These are phyloP conservation scores for Geosmithia putterillii DNA, from an alignment of 2,329 filamentous ascomycete species.

Conservation along the genomic window DNA sequence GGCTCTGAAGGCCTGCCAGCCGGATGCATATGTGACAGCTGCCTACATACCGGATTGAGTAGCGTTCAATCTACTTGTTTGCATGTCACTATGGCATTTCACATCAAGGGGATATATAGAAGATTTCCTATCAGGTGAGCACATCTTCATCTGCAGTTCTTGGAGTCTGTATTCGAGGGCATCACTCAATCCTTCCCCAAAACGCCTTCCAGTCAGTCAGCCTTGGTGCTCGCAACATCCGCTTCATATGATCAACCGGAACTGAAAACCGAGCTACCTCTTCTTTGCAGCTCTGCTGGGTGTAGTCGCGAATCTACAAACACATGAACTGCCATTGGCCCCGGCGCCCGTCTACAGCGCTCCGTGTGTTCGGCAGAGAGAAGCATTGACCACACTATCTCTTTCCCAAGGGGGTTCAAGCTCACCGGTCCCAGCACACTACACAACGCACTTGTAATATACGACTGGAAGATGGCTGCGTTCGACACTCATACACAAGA, in stretches of 20 bases:
- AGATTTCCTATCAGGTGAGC: background rate
- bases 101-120: background rate
- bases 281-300: background rate
- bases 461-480: conserved; percentile 8
- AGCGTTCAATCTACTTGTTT: background rate
- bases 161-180: no score
- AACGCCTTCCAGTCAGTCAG: no score
- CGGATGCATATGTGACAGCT: background rate
- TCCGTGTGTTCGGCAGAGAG: background rate
- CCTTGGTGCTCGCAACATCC: no score
- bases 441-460: background rate
- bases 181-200: no score
- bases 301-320: background rate
- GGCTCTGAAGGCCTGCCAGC: background rate
- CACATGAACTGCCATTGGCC: background rate
- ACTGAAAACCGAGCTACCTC: no score
- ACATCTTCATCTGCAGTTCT: no score
- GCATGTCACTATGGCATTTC: background rate
- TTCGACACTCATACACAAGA: conserved; percentile 23
- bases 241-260: no score
- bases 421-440: background rate
- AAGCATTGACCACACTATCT: background rate
- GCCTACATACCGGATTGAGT: background rate
- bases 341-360: background rate
- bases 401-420: background rate